Conservation (phyloP, 208 protist species). For the Leishmania braziliensis region DNA sequence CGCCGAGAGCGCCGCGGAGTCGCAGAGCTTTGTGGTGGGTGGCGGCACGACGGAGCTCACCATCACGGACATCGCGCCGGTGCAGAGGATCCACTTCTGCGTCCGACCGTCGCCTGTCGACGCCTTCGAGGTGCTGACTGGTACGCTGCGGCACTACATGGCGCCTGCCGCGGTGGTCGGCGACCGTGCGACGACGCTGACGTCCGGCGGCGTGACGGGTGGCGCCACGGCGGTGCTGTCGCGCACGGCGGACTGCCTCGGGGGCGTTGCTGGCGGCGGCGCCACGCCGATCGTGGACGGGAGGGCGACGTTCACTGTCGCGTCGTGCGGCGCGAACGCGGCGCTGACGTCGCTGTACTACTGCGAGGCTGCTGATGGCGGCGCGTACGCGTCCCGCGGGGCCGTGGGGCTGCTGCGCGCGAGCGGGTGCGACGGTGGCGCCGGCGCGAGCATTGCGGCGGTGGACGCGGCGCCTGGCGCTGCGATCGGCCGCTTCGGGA, state of each 20-base stretch:
- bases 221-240: slow-evolving; percentile 41
- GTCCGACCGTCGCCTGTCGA: slow-evolving; percentile 18
- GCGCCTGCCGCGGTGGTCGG: slow-evolving; percentile 53
- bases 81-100: slow-evolving; percentile 33
- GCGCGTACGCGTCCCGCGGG: slow-evolving; percentile 40
- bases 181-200: slow-evolving; percentile 35
- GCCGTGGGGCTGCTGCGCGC: slow-evolving; percentile 49
- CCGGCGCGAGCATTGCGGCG: slow-evolving; percentile 37
- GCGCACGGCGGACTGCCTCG: slow-evolving; percentile 32
- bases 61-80: slow-evolving; percentile 31
- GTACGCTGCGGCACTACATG: slow-evolving; percentile 57
- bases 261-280: slow-evolving; percentile 33
- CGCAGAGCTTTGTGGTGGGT: slow-evolving; percentile 36
- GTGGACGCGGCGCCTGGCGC: slow-evolving; percentile 35
- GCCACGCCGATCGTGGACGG: slow-evolving; percentile 22
- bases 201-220: slow-evolving; percentile 24
- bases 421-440: slow-evolving; percentile 32
- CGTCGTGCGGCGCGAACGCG: slow-evolving; percentile 34
- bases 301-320: slow-evolving; percentile 40
- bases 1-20: slow-evolving; percentile 18
- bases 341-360: slow-evolving; percentile 44
- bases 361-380: slow-evolving; percentile 56
- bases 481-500: slow-evolving; percentile 49
- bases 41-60: slow-evolving; percentile 16
- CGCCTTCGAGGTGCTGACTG: slow-evolving; percentile 32